Percentiles rank a stretch among this genome's conserved stretches.
phyloP scores from a whole-genome alignment of 495 filamentous ascomycete species.

The Pyrenula aspistea region DNA sequence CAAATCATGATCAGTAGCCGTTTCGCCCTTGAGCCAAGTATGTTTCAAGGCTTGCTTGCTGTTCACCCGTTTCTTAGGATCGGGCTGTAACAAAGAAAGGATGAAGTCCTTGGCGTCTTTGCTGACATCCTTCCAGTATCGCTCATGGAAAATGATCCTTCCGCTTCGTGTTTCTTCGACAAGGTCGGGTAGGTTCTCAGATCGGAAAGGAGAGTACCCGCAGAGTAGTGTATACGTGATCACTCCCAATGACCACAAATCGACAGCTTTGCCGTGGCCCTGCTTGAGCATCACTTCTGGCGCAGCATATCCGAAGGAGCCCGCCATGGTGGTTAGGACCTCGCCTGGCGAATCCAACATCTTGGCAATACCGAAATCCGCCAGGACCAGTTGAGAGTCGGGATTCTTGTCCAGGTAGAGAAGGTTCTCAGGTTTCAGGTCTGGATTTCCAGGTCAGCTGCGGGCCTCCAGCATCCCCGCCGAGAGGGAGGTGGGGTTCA shows the following conservation, averaged over 20 bases:
- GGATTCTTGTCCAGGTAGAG: constrained; percentile 73
- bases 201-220: constrained; percentile 95
- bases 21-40: constrained; percentile 81
- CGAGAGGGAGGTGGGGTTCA: background rate
- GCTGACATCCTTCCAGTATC: constrained; percentile 98
- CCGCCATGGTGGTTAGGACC: constrained; percentile 95
- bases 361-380: constrained; percentile 98
- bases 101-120: constrained; percentile 96
- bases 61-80: constrained; percentile 63
- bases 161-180: constrained; percentile 89
- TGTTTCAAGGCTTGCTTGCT: constrained; percentile 78
- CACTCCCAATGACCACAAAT: constrained; percentile 98
- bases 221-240: constrained; percentile 99
- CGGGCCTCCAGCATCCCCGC: too few relatives aligned
- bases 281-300: constrained; percentile 98
- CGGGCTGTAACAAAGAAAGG: constrained; percentile 62
- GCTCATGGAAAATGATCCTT: constrained; percentile 92
- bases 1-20: constrained; percentile 88
- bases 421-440: constrained; percentile 97
- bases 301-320: constrained; percentile 95
- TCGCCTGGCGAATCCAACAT: constrained; percentile 86
- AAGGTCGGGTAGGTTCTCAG: constrained; percentile 82
- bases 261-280: constrained; percentile 96
- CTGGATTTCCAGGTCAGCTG: constrained; percentile 27
- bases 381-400: constrained; percentile 78